Evolutionary conservation across 1,284 basidiomycete genomes (phyloP).

Genomic region (Serendipita sp.): DNA sequence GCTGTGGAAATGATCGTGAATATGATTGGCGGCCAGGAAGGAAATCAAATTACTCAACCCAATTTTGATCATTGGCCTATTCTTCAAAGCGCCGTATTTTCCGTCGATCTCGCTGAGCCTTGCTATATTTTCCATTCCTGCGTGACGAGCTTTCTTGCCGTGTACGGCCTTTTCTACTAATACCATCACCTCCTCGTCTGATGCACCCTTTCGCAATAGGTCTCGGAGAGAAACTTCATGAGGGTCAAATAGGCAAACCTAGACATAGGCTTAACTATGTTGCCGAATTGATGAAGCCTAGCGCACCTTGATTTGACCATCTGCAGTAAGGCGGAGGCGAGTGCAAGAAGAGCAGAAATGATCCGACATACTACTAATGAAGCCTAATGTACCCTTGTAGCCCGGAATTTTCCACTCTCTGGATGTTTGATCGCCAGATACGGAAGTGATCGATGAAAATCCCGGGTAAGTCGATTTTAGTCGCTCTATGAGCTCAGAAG

Average conservation of each 20-base stretch:
- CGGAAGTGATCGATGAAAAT: constrained; percentile 41
- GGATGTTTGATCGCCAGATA: constrained; percentile 61
- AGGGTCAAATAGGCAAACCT: constrained; percentile 81
- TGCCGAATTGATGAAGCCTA: constrained; percentile 7
- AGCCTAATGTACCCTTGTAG: constrained; percentile 61
- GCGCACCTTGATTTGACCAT: constrained; percentile 75
- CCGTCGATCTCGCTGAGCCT: background rate
- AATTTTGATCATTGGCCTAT: constrained; percentile 82
- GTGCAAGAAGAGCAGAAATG: constrained; percentile 83
- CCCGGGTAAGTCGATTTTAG: constrained; percentile 36
- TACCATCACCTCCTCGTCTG: constrained; percentile 44
- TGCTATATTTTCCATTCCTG: constrained; percentile 63
- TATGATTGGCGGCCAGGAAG: background rate
- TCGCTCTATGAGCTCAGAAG: constrained; percentile 40
- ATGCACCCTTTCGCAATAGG: constrained; percentile 46
- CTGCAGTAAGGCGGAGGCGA: constrained; percentile 68
- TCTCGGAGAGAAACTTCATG: constrained; percentile 74
- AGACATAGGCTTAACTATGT: constrained; percentile 6
- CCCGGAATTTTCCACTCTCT: constrained; percentile 66
- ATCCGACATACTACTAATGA: constrained; percentile 87
- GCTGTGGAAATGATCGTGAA: background rate
- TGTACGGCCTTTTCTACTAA: constrained; percentile 53
- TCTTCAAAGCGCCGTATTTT: constrained; percentile 38
- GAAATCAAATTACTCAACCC: constrained; percentile 30
- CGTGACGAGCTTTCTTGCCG: constrained; percentile 73